phyloP scores from a whole-genome alignment of 2,329 filamentous ascomycete genomes.

The Lachnellula subtilissima region DNA sequence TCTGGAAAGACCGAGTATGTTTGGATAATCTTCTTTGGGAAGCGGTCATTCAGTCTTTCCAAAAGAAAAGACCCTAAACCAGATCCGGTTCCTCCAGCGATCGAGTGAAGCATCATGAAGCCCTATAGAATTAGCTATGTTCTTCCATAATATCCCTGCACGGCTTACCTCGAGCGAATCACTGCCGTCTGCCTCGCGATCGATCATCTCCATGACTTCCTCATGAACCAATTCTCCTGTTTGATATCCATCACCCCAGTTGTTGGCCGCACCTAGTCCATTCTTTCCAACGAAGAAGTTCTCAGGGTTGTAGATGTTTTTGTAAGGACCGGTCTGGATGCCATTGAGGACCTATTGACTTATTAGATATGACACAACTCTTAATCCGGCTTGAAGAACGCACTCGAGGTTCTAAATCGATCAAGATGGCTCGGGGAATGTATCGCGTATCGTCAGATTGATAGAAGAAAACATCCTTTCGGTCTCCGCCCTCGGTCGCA shows the following conservation, averaged over 20 bases:
- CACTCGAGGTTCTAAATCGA: constrained; percentile 90
- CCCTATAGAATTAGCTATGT: constrained; percentile 48
- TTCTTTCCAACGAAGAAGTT: constrained; percentile 97
- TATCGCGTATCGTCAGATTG: constrained; percentile 98
- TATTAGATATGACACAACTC: constrained; percentile 1
- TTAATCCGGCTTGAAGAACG: constrained; percentile 16
- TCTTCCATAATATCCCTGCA: constrained; percentile 4
- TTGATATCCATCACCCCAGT: constrained; percentile 96
- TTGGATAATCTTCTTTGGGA: constrained; percentile 98
- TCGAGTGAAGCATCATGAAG: constrained; percentile 98
- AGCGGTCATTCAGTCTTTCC: constrained; percentile 92
- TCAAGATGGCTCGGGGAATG: constrained; percentile 90
- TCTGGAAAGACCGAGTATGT: constrained; percentile 99
- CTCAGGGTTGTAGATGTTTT: constrained; percentile 98
- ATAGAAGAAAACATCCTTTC: constrained; percentile 99
- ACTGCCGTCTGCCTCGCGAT: constrained; percentile 94
- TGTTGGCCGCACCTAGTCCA: constrained; percentile 91
- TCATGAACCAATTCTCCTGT: constrained; percentile 89
- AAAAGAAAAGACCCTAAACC: constrained; percentile 94
- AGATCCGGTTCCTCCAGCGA: constrained; percentile 92
- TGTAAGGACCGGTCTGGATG: constrained; percentile 91
- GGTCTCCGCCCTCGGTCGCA: constrained; percentile 93
- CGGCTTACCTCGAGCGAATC: constrained; percentile 77
- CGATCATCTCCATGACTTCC: constrained; percentile 99
- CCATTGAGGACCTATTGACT: constrained; percentile 67